These are phyloP conservation scores for Podaxis sp. DNA, from an alignment of 768 basidiomycete species.

Conservation along the genomic window DNA sequence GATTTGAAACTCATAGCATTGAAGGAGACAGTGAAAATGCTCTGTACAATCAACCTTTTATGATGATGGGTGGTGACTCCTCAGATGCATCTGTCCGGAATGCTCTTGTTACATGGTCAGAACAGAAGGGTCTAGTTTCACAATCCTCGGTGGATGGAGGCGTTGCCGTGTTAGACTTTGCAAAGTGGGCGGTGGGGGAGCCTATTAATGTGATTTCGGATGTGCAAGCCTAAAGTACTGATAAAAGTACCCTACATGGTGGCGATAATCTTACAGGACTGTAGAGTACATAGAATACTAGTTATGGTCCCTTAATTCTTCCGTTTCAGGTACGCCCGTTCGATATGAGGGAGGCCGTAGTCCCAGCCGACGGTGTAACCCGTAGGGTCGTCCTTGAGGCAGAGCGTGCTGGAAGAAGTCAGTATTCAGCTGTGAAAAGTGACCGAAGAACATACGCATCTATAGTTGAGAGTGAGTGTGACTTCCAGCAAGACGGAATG, in stretches of 20 bases:
- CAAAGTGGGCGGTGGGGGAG: conserved; percentile 68
- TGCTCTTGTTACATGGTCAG: conserved; percentile 56
- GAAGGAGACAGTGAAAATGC: conserved; percentile 45
- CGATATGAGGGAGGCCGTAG: conserved; percentile 50
- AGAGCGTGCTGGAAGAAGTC: conserved; percentile 44
- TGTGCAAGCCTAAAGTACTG: not conserved
- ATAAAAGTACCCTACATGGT: not conserved
- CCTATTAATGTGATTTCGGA: conserved; percentile 2
- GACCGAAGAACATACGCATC: conserved; percentile 40
- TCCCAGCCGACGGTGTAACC: conserved; percentile 44
- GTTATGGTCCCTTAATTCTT: conserved; percentile 17
- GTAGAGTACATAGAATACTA: not conserved
- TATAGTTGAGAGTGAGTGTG: conserved; percentile 19
- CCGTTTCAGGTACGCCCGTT: conserved; percentile 26
- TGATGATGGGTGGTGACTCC: conserved; percentile 65
- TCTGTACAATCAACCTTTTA: conserved; percentile 72
- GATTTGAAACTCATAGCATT: conserved; percentile 69
- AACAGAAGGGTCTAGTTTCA: conserved; percentile 42
- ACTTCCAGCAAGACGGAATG: conserved; percentile 5
- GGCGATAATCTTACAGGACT: not conserved
- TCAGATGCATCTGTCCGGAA: conserved; percentile 41
- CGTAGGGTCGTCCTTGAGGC: conserved; percentile 57
- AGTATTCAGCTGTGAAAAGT: conserved; percentile 14
- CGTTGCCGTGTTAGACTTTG: conserved; percentile 52
- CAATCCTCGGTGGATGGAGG: conserved; percentile 33